These are phyloP conservation scores for Physcomitrium patens DNA, from an alignment of 225 moss, liverwort and hornwort species.

Conservation along the genomic window DNA sequence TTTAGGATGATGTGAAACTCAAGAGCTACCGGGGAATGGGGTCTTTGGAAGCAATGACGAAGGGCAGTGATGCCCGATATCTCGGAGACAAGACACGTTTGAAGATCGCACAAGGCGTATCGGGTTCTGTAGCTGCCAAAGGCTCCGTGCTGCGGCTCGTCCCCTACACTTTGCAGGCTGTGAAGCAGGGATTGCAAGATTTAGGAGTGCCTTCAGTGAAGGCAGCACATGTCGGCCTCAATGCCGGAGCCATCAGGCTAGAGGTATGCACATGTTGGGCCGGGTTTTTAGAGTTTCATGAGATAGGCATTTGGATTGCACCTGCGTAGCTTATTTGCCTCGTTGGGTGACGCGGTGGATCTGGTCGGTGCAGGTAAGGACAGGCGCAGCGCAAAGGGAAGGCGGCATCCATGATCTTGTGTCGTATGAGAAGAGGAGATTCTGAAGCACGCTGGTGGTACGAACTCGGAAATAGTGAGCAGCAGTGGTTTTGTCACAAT, in stretches of 20 bases:
- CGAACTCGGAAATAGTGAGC: too few relatives aligned
- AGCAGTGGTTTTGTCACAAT: too few relatives aligned
- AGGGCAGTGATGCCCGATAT: conserved; percentile 87
- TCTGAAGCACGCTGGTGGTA: conserved; percentile 34
- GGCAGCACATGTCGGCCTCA: conserved; percentile 51
- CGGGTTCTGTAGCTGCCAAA: conserved; percentile 85
- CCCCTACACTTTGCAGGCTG: conserved; percentile 85
- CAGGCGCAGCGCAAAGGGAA: conserved; percentile 80
- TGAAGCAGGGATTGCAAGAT: conserved; percentile 82
- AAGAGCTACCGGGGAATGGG: conserved; percentile 95
- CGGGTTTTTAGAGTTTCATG: not conserved
- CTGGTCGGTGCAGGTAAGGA: conserved; percentile 51
- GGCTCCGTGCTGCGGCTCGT: conserved; percentile 78
- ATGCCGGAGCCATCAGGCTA: conserved; percentile 58
- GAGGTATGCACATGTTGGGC: conserved; percentile 49
- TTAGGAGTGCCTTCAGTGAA: conserved; percentile 55
- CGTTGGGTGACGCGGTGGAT: conserved; percentile 1
- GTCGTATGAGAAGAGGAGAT: conserved; percentile 75
- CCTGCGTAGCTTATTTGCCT: not conserved
- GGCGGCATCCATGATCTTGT: conserved; percentile 85
- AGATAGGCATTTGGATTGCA: not conserved
- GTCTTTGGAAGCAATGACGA: conserved; percentile 85
- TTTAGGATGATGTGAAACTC: conserved; percentile 69
- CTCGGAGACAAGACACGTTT: conserved; percentile 70
- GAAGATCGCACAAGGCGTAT: conserved; percentile 89